Evolutionary conservation across 306 rosid species (phyloP), one percentile per base, ranked within the genome.

Genomic region (Trifolium dubium): DNA sequence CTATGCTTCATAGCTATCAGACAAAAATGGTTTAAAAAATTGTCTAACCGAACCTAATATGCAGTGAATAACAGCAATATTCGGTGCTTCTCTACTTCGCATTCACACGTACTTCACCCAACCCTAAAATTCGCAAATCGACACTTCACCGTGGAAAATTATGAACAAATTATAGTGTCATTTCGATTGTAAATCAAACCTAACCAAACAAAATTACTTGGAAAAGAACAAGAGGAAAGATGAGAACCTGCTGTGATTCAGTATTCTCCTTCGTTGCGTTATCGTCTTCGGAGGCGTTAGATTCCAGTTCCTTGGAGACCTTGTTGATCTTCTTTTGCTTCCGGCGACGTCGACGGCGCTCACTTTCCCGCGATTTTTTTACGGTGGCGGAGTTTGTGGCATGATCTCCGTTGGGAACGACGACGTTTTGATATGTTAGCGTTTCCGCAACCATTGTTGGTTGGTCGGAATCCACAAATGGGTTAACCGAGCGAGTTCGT

Each of bases 321-420:
- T 88, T 90, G 71, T 88, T 90, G 75, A 69, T 80, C 86, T 93
- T 90, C 90, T 88, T 93, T 86, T 91, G 97, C 90, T 91, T 89
- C 69, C 98, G 86, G 35, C 98, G 85, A 39, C 97, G 89, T 8
- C 98, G 96, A 60, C 98, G 95, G 12, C 97, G 92, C 62, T 93
- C 98, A 69, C 79, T 86, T 80, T 93, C 96, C 75, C 85, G 81
- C 54, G 88, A 83, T 77, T 91, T 91, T 83, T 83, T 86, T 63
- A 69, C 58, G 61, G 85, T 54, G 72, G 78, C 23, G 29, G 82
- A 17, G 31, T 34, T 76, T 0, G 69, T 4, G 35, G 35, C 53
- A 17, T 31, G 43, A 68, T 29, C 73, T 69, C 35, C 40, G 75
- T 90, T 87, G 0, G 84, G 34, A 46, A 80, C 90, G 79, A 70